A percentile compares a stretch with the other conserved stretches of the same genome.
These are phyloP conservation scores for Pleomassaria siparia DNA, from an alignment of 2,329 filamentous ascomycete genomes.

Conservation along the genomic window DNA sequence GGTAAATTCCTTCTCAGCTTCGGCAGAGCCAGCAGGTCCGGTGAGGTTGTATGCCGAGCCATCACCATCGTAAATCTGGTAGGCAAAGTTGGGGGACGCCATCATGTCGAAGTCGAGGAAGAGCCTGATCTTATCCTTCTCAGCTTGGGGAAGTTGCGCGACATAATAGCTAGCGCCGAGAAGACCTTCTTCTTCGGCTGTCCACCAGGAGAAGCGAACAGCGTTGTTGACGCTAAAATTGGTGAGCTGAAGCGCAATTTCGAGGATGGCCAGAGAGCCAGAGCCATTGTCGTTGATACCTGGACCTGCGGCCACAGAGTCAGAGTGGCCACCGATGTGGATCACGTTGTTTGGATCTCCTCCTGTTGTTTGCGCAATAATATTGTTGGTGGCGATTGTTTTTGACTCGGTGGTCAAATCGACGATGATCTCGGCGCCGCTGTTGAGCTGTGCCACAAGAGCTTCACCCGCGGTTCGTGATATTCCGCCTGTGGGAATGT, in stretches of 20 bases:
- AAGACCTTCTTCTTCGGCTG: conserved; percentile 64
- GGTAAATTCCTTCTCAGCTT: conserved; percentile 64
- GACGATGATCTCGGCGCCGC: conserved; percentile 32
- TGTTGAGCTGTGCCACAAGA: conserved; percentile 56
- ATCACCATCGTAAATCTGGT: conserved; percentile 60
- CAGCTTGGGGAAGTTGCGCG: conserved; percentile 48
- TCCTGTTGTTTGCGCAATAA: conserved; percentile 61
- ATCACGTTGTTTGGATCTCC: conserved; percentile 63
- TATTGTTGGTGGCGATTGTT: conserved; percentile 46
- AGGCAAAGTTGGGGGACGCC: conserved; percentile 61
- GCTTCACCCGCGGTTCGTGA: conserved; percentile 61
- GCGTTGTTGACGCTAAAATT: conserved; percentile 71
- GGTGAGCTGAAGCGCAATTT: conserved; percentile 62
- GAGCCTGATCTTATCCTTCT: conserved; percentile 62
- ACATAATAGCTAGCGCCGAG: conserved; percentile 63
- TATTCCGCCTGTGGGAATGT: conserved; percentile 69
- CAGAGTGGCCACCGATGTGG: conserved; percentile 60
- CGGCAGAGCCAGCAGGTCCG: conserved; percentile 65
- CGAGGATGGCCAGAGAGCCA: conserved; percentile 63
- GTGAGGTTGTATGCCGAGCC: conserved; percentile 56
- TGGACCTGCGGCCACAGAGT: conserved; percentile 62
- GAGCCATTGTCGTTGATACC: conserved; percentile 81
- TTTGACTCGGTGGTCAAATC: conserved; percentile 28
- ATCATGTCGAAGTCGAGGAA: conserved; percentile 77
- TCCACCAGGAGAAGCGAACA: conserved; percentile 68